Evolutionary conservation across 805 yeast genomes (phyloP).

Genomic region (Dipodascopsis uninucleata): DNA sequence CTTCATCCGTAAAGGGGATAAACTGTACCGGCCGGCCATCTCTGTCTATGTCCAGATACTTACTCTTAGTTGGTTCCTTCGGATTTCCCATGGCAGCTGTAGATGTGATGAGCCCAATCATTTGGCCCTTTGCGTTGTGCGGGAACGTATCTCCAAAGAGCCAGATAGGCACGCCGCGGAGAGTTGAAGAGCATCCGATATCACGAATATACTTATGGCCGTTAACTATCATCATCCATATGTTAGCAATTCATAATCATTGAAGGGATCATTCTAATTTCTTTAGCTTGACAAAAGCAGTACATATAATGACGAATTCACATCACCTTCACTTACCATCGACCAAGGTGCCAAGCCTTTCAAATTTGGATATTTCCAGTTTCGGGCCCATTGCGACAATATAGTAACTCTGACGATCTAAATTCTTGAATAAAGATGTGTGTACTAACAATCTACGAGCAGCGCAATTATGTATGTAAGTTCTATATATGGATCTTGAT

Average conservation of each 20-base stretch:
- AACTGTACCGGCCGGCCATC: conserved; percentile 25
- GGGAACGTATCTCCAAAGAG: conserved; percentile 27
- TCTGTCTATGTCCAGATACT: conserved; percentile 14
- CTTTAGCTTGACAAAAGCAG: not conserved
- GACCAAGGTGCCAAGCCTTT: conserved; percentile 24
- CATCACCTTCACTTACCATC: conserved; percentile 12
- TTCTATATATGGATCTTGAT: too few species aligned
- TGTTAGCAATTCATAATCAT: not conserved
- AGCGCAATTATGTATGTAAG: too few species aligned
- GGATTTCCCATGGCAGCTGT: conserved; percentile 21
- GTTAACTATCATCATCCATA: conserved; percentile 9
- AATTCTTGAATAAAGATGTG: too few species aligned
- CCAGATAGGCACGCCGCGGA: conserved; percentile 17
- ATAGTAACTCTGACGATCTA: too few species aligned
- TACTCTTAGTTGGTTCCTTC: conserved; percentile 18
- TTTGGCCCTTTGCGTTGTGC: conserved; percentile 19
- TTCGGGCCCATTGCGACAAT: too few species aligned
- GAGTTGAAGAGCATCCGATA: conserved; percentile 22
- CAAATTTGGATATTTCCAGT: conserved; percentile 16
- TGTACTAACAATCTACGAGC: too few species aligned
- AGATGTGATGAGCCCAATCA: conserved; percentile 25
- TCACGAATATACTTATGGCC: conserved; percentile 24
- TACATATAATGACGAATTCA: not conserved
- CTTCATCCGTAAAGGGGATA: conserved; percentile 25
- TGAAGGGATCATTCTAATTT: not conserved